Conservation (phyloP, 176 grass and related monocot genomes). For the Tillandsia fasciculata region DNA sequence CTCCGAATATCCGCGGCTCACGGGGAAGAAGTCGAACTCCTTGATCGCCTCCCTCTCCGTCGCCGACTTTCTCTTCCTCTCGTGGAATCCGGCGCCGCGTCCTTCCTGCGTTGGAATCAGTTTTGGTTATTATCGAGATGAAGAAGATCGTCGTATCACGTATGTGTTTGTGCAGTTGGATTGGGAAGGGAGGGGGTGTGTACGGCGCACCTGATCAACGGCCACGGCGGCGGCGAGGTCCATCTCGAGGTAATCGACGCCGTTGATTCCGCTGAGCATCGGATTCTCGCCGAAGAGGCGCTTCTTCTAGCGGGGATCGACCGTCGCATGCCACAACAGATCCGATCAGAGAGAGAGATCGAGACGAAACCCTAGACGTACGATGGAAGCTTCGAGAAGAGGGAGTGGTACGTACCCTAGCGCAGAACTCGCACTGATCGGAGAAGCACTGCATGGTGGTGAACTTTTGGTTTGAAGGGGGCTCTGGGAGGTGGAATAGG, state of each 20-base stretch:
- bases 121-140: too few relatives aligned
- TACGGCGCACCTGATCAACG: slow-evolving; percentile 18
- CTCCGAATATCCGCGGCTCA: slow-evolving; percentile 7
- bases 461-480: slow-evolving; percentile 58
- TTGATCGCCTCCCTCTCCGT: slow-evolving; percentile 19
- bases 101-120: slow-evolving; percentile 3
- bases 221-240: slow-evolving; percentile 38
- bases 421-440: slow-evolving; percentile 53
- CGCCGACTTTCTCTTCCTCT: slow-evolving; percentile 14
- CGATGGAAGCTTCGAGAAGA: not conserved
- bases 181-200: not conserved
- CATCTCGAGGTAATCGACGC: slow-evolving; percentile 35
- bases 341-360: too few relatives aligned
- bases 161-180: not conserved
- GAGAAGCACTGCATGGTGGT: slow-evolving; percentile 29
- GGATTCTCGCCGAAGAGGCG: slow-evolving; percentile 20
- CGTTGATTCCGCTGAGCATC: not conserved
- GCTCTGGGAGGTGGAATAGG: slow-evolving; percentile 20
- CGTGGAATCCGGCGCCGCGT: slow-evolving; percentile 1
- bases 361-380: not conserved
- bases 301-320: slow-evolving; percentile 25
- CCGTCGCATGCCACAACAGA: slow-evolving; percentile 5
- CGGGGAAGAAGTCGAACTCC: slow-evolving; percentile 77
- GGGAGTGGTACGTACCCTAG: slow-evolving; percentile 26
- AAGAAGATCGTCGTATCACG: not conserved